These are phyloP conservation scores for Paraphoma chrysanthemicola DNA, from an alignment of 2,329 filamentous ascomycete species.

Conservation along the genomic window DNA sequence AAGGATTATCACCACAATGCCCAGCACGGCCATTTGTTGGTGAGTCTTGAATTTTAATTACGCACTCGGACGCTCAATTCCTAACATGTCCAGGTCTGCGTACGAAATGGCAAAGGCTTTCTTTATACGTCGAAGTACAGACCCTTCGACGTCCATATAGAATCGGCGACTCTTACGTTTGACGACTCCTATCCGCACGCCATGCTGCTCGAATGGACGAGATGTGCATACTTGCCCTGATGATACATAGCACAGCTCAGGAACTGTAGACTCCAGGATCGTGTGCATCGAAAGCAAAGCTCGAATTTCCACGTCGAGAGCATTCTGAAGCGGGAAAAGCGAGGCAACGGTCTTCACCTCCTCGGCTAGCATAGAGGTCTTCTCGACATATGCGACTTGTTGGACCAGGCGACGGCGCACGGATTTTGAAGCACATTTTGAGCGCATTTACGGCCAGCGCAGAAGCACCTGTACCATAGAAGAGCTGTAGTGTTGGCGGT, in stretches of 20 bases:
- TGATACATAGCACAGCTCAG: constrained; percentile 18
- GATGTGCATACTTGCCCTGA: constrained; percentile 13
- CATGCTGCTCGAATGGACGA: constrained; percentile 8
- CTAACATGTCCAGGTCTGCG: constrained; percentile 58
- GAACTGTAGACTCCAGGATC: constrained; percentile 15
- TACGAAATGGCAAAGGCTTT: constrained; percentile 74
- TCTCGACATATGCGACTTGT: constrained; percentile 22
- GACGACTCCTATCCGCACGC: constrained; percentile 4
- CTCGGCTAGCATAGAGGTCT: constrained; percentile 35
- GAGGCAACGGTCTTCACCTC: constrained; percentile 21
- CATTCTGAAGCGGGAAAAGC: constrained; percentile 17
- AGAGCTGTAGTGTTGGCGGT: constrained; percentile 26
- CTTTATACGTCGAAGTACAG: constrained; percentile 59
- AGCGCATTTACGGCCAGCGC: constrained; percentile 30
- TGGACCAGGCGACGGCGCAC: constrained; percentile 36
- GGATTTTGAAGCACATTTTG: constrained; percentile 27
- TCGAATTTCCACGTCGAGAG: constrained; percentile 23
- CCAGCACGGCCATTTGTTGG: constrained; percentile 99
- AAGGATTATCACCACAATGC: constrained; percentile 94
- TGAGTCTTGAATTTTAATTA: constrained; percentile 51
- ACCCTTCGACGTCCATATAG: constrained; percentile 32
- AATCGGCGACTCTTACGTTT: constrained; percentile 1
- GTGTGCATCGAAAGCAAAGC: constrained; percentile 27
- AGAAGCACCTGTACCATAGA: constrained; percentile 41
- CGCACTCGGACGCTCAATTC: not conserved